Percentiles rank a stretch among this genome's conserved stretches.
phyloP scores from a whole-genome alignment of 805 yeast genomes.

The Debaryomyces hansenii region DNA sequence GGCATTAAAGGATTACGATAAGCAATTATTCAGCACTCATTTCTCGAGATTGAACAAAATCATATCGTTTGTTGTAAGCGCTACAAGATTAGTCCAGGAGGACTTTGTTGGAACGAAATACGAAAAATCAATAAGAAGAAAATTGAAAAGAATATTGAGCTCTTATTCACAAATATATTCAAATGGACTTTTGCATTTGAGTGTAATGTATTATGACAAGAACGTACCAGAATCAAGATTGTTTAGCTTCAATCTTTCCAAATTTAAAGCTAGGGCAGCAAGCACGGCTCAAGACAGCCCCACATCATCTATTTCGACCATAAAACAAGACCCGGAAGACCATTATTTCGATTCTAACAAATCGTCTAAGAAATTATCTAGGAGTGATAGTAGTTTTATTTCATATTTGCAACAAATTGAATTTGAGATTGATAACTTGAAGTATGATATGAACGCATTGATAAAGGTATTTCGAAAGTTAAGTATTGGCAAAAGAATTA shows the following conservation, averaged over 20 bases:
- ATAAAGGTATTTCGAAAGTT: slow-evolving; percentile 29
- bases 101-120: slow-evolving; percentile 49
- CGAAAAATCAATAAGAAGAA: slow-evolving; percentile 46
- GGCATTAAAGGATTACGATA: slow-evolving; percentile 51
- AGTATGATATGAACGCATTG: slow-evolving; percentile 28
- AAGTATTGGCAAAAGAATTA: slow-evolving; percentile 33
- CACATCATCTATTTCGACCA: slow-evolving; percentile 18
- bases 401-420: slow-evolving; percentile 40
- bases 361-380: too few species aligned
- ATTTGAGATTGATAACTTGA: slow-evolving; percentile 36
- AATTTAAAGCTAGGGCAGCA: slow-evolving; percentile 16
- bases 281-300: slow-evolving; percentile 5
- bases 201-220: slow-evolving; percentile 35
- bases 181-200: slow-evolving; percentile 62
- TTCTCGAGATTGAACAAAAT: slow-evolving; percentile 54
- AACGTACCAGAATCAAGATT: slow-evolving; percentile 23
- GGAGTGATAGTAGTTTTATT: slow-evolving; percentile 9
- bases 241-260: slow-evolving; percentile 29
- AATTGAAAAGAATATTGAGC: slow-evolving; percentile 52
- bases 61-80: slow-evolving; percentile 52
- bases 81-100: slow-evolving; percentile 53
- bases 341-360: neutral
- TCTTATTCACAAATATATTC: slow-evolving; percentile 64
- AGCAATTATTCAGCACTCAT: slow-evolving; percentile 52
- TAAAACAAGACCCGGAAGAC: slow-evolving; percentile 8